Base-by-base conservation (phyloP, 768 basidiomycete genomes). In the Mycena pura region DNA sequence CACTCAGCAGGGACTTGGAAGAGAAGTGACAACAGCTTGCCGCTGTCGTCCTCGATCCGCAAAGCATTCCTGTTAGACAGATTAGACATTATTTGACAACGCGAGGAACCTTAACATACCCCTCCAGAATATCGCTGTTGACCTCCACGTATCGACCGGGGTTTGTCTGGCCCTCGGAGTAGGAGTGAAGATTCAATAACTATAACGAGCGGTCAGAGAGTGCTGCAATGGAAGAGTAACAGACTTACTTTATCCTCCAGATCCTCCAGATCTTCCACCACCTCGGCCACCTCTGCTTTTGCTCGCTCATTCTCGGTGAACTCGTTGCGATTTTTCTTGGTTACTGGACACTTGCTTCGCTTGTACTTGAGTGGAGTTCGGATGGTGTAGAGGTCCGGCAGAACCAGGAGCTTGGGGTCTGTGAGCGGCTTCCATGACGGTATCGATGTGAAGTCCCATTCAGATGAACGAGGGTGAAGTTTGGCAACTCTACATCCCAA, bases 61-160 rank as follows among this genome's bases (percentile, higher is more conserved):
- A 11, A 22, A 24, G 13, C 21, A 10, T 39, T 36, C 6, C 32
- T 51, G 24, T n/a, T 27, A 38, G 21, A n/a, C n/a, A n/a, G n/a
- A n/a, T n/a, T n/a, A 36, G 14, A 38, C 10, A 27, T n/a, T 19
- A 11, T 27, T 17, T 25, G n/a, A 22, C 39, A 45, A 7, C 34
- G 8, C 5, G 24, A 36, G 29, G 21, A 36, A 25, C 39, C 25
- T 19, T 8, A 15, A 24, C 39, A 3, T 41, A 57, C 56, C 56
- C 56, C 10, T 39, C 38, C 17, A 57, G n/a, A 5, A 57, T 57
- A 10, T 36, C 28, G 10, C 46, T 48, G 25, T 25, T 29, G 13
- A 57, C 49, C 27, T 57, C 32, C 5, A 57, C 28, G 46, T 57
- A 49, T 39, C 39, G 28, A 13, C 38, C 46, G 9, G 32, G 21